Conservation (phyloP, 2,329 filamentous ascomycete genomes). For the Fusarium sp. region DNA sequence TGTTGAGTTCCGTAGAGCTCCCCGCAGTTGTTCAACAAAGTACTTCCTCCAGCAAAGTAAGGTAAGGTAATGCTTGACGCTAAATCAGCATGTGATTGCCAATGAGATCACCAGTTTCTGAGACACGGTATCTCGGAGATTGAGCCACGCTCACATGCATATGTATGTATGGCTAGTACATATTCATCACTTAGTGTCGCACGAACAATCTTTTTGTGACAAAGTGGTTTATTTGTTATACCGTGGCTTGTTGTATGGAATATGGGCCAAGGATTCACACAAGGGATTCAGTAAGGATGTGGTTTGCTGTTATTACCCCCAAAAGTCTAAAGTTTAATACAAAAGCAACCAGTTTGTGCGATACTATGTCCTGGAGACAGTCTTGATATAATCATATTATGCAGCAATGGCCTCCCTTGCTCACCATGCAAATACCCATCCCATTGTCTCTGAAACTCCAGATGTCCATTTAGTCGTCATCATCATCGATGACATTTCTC, state of each 20-base stretch:
- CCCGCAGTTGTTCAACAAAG: conserved; percentile 38
- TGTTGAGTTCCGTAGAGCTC: conserved; percentile 35
- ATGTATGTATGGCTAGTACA: not conserved
- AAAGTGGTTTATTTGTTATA: not conserved
- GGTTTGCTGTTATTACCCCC: not conserved
- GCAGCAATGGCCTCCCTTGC: conserved; percentile 20
- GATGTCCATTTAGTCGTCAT: conserved; percentile 57
- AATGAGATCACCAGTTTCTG: conserved; percentile 37
- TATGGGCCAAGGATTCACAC: not conserved
- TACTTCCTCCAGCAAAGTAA: not conserved
- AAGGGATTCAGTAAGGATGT: not conserved
- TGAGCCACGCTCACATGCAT: conserved; percentile 13
- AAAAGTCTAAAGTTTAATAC: conserved; percentile 4
- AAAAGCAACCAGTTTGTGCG: not conserved
- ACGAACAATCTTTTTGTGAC: not conserved
- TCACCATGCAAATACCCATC: not conserved
- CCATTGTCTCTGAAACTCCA: not conserved
- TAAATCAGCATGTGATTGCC: conserved; percentile 44
- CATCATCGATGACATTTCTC: conserved; percentile 66
- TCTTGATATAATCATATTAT: conserved; percentile 14
- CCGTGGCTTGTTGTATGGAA: too few species aligned
- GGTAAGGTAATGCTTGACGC: conserved; percentile 16
- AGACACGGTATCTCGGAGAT: conserved; percentile 21
- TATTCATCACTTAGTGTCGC: not conserved
- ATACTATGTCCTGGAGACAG: not conserved